Evolutionary conservation across 2,329 filamentous ascomycete species (phyloP), one percentile per base, ranked within the genome.

Genomic region (Aspergillaceae sp.): DNA sequence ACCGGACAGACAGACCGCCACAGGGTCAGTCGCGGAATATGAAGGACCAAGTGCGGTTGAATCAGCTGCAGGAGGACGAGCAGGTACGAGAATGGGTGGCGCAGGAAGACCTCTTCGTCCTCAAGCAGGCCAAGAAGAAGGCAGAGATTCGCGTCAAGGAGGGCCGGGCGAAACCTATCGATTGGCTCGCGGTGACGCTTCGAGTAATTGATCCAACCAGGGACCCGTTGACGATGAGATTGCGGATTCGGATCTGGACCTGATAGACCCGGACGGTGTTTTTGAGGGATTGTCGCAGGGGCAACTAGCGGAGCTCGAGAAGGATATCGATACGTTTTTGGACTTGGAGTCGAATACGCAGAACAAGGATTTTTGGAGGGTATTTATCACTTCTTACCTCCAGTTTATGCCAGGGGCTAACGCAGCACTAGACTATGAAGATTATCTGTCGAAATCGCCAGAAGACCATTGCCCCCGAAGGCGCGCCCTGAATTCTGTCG

Each of bases 111-210:
- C 83, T 85, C 53, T 98, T 98, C 61, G 92, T 97, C 47, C 74
- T 98, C 60, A 90, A 89, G 68, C 92, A 98, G 70, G 86, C 91
- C 41, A 98, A 97, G 76, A 97, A 94, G 74, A 97, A 96, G 74
- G 91, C 92, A 37, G 87, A 90, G 54, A 94, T 98, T 56, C 84
- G 92, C 36, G 89, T 97, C 40, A 87, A 89, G 56, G 90, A 94
- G 66, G 86, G 86, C 7, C 82, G 94, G 55, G 90, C 91, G 46
- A 90, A 88, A 62, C 86, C 91, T 7, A 91, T 97, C 59, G 92
- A 98, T 70, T 90, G 87, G 75, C 78, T 98, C 40, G 88, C 90
- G 1, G 92, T 97, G 60, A 94, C 87, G 50, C 72, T 98, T 52
- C 83, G 88, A 54, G 87, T 91, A 52, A 83, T 97, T 54, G 92